A percentile compares a stretch with the other conserved stretches of the same genome.
These are phyloP conservation scores for Yamadazyma nakazawae DNA, from an alignment of 805 yeast genomes.

Conservation along the genomic window DNA sequence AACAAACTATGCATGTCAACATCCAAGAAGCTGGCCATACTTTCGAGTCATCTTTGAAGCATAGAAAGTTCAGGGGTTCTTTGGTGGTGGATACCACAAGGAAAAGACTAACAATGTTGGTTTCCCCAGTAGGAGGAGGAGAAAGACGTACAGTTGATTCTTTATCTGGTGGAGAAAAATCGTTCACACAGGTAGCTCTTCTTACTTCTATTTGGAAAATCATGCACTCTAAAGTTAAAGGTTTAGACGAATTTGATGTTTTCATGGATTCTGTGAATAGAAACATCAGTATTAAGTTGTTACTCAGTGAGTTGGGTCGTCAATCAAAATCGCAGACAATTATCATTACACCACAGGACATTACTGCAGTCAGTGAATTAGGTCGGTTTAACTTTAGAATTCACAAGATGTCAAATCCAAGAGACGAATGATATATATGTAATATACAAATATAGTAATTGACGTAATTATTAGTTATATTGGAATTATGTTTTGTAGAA, in stretches of 20 bases:
- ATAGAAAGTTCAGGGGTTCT: slow-evolving; percentile 72
- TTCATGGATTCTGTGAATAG: slow-evolving; percentile 95
- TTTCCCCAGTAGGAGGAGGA: slow-evolving; percentile 57
- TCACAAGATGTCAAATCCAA: slow-evolving; percentile 52
- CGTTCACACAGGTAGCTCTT: slow-evolving; percentile 87
- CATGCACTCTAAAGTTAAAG: slow-evolving; percentile 84
- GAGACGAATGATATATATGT: slow-evolving; percentile 13
- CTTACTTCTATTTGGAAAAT: slow-evolving; percentile 88
- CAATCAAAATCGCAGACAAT: slow-evolving; percentile 77
- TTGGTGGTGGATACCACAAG: slow-evolving; percentile 59
- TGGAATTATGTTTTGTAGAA: too few species aligned
- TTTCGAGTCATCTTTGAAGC: slow-evolving; percentile 57
- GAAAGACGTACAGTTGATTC: slow-evolving; percentile 71
- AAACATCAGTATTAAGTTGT: slow-evolving; percentile 68
- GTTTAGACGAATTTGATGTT: slow-evolving; percentile 95
- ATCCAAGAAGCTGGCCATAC: slow-evolving; percentile 32
- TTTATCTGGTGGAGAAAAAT: slow-evolving; percentile 94
- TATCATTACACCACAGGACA: slow-evolving; percentile 92
- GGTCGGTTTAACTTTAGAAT: slow-evolving; percentile 55
- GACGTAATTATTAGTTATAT: too few species aligned
- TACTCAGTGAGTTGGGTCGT: slow-evolving; percentile 63
- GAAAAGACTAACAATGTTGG: slow-evolving; percentile 52
- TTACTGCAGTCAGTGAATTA: slow-evolving; percentile 63
- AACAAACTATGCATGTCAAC: slow-evolving; percentile 29
- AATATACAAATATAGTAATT: not conserved